Percentiles rank a stretch among this genome's conserved stretches.
phyloP scores from a whole-genome alignment of 371 early-diverging fungal genomes.

The Fennellomyces sp. region DNA sequence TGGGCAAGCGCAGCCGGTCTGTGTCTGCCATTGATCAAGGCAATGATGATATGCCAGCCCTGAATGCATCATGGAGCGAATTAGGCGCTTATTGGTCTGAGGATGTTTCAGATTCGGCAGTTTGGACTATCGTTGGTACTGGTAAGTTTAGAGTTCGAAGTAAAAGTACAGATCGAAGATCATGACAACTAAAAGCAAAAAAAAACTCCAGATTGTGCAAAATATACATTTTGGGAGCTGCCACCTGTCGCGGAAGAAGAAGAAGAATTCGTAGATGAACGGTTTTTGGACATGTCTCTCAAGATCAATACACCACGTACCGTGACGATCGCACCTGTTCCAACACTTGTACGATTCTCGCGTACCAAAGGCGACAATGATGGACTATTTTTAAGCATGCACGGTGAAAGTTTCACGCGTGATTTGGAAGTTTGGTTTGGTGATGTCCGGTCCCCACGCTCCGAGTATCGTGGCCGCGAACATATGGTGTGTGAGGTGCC shows the following conservation, averaged over 20 bases:
- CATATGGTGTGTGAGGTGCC: conserved; percentile 19
- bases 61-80: conserved; percentile 10
- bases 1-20: conserved; percentile 10
- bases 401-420: conserved; percentile 64
- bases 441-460: conserved; percentile 31
- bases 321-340: not conserved
- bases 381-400: conserved; percentile 9
- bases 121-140: conserved; percentile 83
- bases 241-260: conserved; percentile 3
- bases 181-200: too few relatives aligned
- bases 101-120: conserved; percentile 81
- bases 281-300: not conserved
- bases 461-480: conserved; percentile 23
- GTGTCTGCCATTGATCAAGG: conserved; percentile 4
- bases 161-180: too few relatives aligned
- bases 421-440: conserved; percentile 76
- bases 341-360: conserved; percentile 6
- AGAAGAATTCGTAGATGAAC: conserved; percentile 3
- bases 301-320: not conserved
- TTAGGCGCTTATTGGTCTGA: conserved; percentile 61
- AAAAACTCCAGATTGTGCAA: conserved; percentile 52
- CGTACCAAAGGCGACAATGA: not conserved
- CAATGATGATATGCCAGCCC: not conserved
- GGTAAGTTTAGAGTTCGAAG: conserved; percentile 31
- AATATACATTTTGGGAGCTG: conserved; percentile 69